Evolutionary conservation across 2,329 filamentous ascomycete genomes (phyloP), one percentile per base, ranked within the genome.

Genomic region (Neofusicoccum umdonicola): DNA sequence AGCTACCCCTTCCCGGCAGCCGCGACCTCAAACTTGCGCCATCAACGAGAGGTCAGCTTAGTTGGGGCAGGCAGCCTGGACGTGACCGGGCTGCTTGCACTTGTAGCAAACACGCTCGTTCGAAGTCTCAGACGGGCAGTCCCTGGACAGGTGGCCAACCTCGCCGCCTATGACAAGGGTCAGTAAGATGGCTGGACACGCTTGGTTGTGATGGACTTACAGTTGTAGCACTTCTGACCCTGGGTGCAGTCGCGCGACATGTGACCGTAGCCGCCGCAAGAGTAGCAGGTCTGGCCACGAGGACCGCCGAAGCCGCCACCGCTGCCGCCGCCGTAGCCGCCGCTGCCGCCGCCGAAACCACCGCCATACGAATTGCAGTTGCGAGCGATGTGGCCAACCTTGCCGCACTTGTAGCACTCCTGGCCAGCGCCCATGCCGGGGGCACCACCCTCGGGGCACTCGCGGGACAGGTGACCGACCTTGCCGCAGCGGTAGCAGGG

Each of bases 141-240:
- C 95, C 70, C 94, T 91, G 70, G 91, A 96, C 79, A 97, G 88
- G 82, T 98, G 94, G 68, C 95, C 94, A 72, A 94, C 90, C 84
- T 97, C 93, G 72, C 88, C 88, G 73, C 87, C 86, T 88, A 47
- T 19, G 60, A 41, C 62, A 58, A 50, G 58, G 11, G 66, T 77
- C 69, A 78, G 74, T 67, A 52, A 64, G 17, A 31, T 31, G 7
- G 27, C 27, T 31, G 27, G 27, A 31, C 27, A 1, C 27, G 27
- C 27, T 31, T 1, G 27, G 27, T 5, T 31, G 27, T 31, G 27
- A 7, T 31, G 27, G 27, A 76, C 85, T 76, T 77, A 88, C 95
- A 98, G 88, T 97, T 97, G 89, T 98, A 99, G 90, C 95, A 99
- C 86, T 98, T 98, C 85, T 96, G 94, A 75, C 95, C 95, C 80